Evolutionary conservation across 148 eudicot genomes (phyloP).

Genomic region (Camellia granthamiana): DNA sequence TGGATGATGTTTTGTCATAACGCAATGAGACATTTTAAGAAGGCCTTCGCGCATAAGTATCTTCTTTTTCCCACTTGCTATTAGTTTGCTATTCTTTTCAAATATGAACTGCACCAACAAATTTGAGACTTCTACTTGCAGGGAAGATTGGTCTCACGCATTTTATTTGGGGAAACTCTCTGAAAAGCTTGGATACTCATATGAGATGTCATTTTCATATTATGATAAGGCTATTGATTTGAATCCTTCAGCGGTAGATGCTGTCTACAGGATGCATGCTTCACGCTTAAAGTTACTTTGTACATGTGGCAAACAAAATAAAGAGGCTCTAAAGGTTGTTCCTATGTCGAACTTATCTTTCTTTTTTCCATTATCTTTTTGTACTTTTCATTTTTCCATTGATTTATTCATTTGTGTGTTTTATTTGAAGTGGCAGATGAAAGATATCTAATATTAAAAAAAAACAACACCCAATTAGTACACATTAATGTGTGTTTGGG

Average conservation of each 20-base stretch:
- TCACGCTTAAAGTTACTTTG: constrained; percentile 91
- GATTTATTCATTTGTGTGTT: not conserved
- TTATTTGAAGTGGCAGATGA: not conserved
- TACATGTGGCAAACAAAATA: constrained; percentile 57
- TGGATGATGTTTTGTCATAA: constrained; percentile 83
- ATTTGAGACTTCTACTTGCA: constrained; percentile 26
- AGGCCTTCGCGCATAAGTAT: constrained; percentile 85
- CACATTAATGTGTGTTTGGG: no score
- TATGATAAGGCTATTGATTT: constrained; percentile 73
- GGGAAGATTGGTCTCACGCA: constrained; percentile 96
- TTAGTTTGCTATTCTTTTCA: not conserved
- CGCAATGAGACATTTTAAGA: constrained; percentile 84
- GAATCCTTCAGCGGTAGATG: constrained; percentile 93
- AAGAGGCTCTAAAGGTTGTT: constrained; percentile 71
- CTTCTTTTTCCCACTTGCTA: constrained; percentile 11
- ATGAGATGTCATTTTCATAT: constrained; percentile 62
- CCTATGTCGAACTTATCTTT: not conserved
- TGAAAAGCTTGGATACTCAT: constrained; percentile 77
- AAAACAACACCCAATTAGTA: no score
- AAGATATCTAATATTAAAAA: not conserved
- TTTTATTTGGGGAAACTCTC: constrained; percentile 86
- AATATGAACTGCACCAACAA: constrained; percentile 7
- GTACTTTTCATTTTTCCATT: not conserved
- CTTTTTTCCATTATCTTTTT: not conserved
- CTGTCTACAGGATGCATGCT: constrained; percentile 96